Percentiles rank a stretch among this genome's conserved stretches.
phyloP scores from a whole-genome alignment of 257 asterid species.

The Mitragyna speciosa region DNA sequence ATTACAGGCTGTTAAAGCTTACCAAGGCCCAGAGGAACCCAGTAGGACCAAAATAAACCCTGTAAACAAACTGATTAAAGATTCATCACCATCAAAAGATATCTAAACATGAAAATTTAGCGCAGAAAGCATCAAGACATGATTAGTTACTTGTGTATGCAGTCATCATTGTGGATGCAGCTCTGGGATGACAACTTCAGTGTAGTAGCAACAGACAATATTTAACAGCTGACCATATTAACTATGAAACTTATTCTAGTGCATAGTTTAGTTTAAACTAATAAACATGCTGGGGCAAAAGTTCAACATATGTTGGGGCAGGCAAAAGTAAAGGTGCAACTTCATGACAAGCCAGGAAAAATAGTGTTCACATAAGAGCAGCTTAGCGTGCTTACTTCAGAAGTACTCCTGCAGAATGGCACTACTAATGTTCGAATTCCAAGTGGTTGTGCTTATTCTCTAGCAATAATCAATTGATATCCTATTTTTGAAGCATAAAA shows the following conservation, averaged over 20 bases:
- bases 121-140: constrained; percentile 36
- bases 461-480: not conserved
- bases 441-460: not conserved
- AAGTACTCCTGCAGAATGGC: not conserved
- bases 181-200: constrained; percentile 3
- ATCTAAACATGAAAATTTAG: constrained; percentile 30
- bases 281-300: not conserved
- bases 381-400: not conserved
- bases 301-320: no score
- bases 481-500: not conserved
- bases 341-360: not conserved
- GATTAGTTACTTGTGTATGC: constrained; percentile 18
- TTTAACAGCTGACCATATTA: not conserved
- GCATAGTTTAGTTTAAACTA: not conserved
- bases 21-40: constrained; percentile 1
- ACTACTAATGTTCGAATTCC: no score
- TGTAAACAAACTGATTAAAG: not conserved
- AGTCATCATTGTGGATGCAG: constrained; percentile 13
- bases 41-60: not conserved
- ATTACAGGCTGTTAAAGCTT: constrained; percentile 8
- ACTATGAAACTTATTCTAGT: not conserved
- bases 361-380: not conserved
- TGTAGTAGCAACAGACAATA: not conserved
- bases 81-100: constrained; percentile 20
- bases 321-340: not conserved